A percentile compares a stretch with the other conserved stretches of the same genome.
Evolutionary conservation across 768 basidiomycete genomes (phyloP).

Genomic region (Tephrocybe sp.): DNA sequence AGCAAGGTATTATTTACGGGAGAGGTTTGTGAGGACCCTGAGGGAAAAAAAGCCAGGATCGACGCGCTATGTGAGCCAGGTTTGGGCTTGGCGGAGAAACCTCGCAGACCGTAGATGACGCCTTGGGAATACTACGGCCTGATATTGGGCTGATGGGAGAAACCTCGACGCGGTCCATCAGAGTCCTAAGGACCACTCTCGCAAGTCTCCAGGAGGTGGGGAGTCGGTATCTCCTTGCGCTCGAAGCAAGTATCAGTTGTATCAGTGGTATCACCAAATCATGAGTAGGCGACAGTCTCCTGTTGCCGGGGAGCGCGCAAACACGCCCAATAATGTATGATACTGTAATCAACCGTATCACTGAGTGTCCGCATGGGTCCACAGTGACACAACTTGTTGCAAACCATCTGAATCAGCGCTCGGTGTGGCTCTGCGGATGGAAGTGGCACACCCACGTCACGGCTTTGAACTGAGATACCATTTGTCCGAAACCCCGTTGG

Average conservation of each 20-base stretch:
- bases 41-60: background rate
- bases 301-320: constrained; percentile 12
- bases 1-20: background rate
- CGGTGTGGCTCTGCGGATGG: constrained; percentile 2
- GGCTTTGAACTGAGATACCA: background rate
- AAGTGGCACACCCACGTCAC: background rate
- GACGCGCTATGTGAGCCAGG: background rate
- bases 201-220: background rate
- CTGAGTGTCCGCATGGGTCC: constrained; percentile 1
- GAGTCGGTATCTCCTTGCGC: constrained; percentile 13
- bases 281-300: constrained; percentile 10
- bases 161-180: constrained; percentile 5
- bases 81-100: constrained; percentile 7
- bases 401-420: constrained; percentile 9
- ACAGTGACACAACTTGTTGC: constrained; percentile 1
- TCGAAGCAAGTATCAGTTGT: background rate
- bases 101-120: constrained; percentile 2
- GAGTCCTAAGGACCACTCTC: constrained; percentile 1
- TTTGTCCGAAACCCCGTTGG: constrained; percentile 9
- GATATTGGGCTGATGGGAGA: too few relatives aligned
- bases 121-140: background rate
- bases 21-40: background rate
- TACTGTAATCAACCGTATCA: constrained; percentile 15
- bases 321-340: constrained; percentile 12
- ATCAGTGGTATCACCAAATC: constrained; percentile 11